Percentiles rank a stretch among this genome's conserved stretches.
phyloP scores from a whole-genome alignment of 768 basidiomycete species.

The Amanita inopinata region DNA sequence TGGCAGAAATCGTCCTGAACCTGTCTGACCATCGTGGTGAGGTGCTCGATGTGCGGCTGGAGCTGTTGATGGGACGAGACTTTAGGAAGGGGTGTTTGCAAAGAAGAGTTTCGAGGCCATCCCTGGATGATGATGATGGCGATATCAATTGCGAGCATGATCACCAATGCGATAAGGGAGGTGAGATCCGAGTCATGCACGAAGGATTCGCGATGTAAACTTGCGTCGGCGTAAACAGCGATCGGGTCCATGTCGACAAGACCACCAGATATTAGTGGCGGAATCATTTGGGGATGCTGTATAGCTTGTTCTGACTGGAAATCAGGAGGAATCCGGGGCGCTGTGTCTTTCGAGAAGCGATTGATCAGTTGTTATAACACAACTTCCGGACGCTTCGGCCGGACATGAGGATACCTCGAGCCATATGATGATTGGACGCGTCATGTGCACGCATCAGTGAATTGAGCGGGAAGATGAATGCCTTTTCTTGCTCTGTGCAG shows the following conservation, averaged over 20 bases:
- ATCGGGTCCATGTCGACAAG: neutral
- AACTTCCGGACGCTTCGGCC: neutral
- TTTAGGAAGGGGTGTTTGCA: neutral
- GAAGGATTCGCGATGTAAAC: neutral
- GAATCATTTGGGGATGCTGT: neutral
- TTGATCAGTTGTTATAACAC: too few relatives aligned
- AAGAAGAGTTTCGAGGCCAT: neutral
- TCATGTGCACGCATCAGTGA: neutral
- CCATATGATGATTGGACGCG: neutral
- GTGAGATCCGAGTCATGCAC: neutral
- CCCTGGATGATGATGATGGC: conserved; percentile 16
- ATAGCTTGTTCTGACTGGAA: neutral
- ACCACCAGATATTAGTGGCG: too few relatives aligned
- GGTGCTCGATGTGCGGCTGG: neutral
- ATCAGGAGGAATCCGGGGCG: too few relatives aligned
- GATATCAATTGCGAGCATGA: conserved; percentile 25
- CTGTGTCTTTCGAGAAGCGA: too few relatives aligned
- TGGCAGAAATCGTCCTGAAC: conserved; percentile 4
- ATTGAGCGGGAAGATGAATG: neutral
- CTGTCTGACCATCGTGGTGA: neutral
- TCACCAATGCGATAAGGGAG: conserved; percentile 23
- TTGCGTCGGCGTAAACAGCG: neutral
- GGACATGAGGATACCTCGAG: conserved; percentile 13
- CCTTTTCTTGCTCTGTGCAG: conserved; percentile 4
- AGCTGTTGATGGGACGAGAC: neutral